These are phyloP conservation scores for Pyrenochaeta sp. DNA, from an alignment of 2,329 filamentous ascomycete genomes.

Conservation along the genomic window DNA sequence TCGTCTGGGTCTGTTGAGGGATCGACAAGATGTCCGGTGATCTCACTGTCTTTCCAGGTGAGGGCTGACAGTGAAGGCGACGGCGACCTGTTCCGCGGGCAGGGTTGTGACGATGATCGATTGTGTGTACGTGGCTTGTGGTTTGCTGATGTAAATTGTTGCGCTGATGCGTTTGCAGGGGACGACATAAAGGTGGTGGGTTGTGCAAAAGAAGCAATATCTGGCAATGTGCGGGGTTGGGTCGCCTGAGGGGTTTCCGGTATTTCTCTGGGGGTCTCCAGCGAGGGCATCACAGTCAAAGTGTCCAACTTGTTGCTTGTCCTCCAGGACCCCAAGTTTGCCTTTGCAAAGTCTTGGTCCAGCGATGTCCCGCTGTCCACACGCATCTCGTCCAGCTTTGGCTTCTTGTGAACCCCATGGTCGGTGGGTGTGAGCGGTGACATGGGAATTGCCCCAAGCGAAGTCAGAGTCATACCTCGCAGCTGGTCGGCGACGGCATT, in stretches of 20 bases:
- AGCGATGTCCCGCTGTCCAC: constrained; percentile 26
- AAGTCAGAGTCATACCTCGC: constrained; percentile 40
- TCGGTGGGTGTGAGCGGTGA: constrained; percentile 46
- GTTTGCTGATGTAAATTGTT: constrained; percentile 8
- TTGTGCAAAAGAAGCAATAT: constrained; percentile 41
- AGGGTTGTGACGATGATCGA: constrained; percentile 23
- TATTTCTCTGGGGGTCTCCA: constrained; percentile 26
- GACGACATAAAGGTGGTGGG: constrained; percentile 37
- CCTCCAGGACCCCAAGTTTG: constrained; percentile 2
- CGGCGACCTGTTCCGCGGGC: constrained; percentile 33
- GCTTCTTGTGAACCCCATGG: constrained; percentile 46
- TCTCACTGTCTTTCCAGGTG: constrained; percentile 68
- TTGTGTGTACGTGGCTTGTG: constrained; percentile 10
- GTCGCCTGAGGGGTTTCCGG: constrained; percentile 43
- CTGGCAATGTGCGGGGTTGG: constrained; percentile 45
- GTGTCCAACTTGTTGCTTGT: constrained; percentile 11
- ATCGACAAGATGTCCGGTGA: constrained; percentile 65
- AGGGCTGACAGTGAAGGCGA: constrained; percentile 47
- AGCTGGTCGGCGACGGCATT: constrained; percentile 49
- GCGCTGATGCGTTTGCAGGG: constrained; percentile 7
- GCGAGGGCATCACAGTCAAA: constrained; percentile 3
- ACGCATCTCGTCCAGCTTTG: constrained; percentile 40
- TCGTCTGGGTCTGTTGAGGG: constrained; percentile 63
- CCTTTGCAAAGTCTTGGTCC: constrained; percentile 15
- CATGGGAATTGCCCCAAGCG: constrained; percentile 39